Conservation (phyloP, 495 filamentous ascomycete genomes). For the Chaetomium tenue region DNA sequence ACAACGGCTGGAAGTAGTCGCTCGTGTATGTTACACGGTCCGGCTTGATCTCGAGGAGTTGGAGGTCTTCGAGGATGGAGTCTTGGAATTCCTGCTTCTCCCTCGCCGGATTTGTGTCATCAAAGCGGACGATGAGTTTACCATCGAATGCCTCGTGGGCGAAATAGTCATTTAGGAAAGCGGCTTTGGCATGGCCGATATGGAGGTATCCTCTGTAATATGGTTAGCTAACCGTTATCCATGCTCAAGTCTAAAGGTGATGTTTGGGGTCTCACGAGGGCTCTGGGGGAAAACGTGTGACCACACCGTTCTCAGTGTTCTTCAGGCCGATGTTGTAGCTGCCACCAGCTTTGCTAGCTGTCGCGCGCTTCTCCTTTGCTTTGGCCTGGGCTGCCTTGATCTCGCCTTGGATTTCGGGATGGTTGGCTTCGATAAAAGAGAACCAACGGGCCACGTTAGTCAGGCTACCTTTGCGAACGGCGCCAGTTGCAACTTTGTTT, state of each 20-base stretch:
- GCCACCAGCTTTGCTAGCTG: not conserved
- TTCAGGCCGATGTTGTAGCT: conserved; percentile 11
- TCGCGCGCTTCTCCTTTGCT: not conserved
- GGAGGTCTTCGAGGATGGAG: not conserved
- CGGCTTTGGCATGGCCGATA: conserved; percentile 10
- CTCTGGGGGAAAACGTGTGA: conserved; percentile 7
- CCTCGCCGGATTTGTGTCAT: not conserved
- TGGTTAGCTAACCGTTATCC: not conserved
- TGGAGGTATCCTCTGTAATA: not conserved
- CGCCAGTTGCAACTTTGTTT: conserved; percentile 8
- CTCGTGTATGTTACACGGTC: not conserved
- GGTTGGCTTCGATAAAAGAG: not conserved
- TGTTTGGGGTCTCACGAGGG: conserved; percentile 3
- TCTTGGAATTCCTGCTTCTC: conserved; percentile 9
- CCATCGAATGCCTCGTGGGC: conserved; percentile 2
- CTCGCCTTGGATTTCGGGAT: conserved; percentile 1
- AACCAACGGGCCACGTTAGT: conserved; percentile 4
- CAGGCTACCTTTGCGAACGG: conserved; percentile 15
- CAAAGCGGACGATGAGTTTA: conserved; percentile 1
- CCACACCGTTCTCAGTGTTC: conserved; percentile 3
- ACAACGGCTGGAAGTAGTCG: conserved; percentile 13
- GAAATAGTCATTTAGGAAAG: conserved; percentile 9
- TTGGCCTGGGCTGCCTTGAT: conserved; percentile 2
- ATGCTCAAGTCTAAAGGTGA: too few relatives aligned
- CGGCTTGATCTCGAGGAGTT: not conserved